Evolutionary conservation across 164 flowering plant genomes (phyloP), one percentile per base, ranked within the genome.

Genomic region (Tetracentron sinense): DNA sequence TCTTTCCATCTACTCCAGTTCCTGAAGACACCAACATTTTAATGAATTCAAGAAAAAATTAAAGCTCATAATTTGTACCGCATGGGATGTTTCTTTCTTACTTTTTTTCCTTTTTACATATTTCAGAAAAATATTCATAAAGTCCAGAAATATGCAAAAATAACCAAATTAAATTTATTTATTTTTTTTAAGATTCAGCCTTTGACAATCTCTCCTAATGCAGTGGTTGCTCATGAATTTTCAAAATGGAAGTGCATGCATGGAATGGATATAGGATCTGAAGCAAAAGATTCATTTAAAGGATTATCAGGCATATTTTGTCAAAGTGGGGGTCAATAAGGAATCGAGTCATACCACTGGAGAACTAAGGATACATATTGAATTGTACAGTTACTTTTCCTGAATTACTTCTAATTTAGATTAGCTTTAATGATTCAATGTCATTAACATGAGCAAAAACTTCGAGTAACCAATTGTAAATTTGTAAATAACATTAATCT

Each of bases 1-100:
- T 63, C 76, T 72, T 85, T 87, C 90, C 84, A 89, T 69, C 65
- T 82, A 33, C 63, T 74, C 96, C 96, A 89, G 67, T 85, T 89
- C 82, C 97, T 93, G 76, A 59, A 76, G 15, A 44, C 49, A 66
- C 17, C 22, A 31, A 25, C 44, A 54, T 31, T 56, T 58, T 4
- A 47, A 22, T 55, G 14, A 27, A 25, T 20, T 61, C 12, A 47
- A 35, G 44, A 35, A 50, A 48, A 8, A 46, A 29, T 27, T 10
- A 19, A 27, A 19, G 3, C 52, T 22, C 31, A 10, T 20, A 20
- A 49, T n/a, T n/a, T 5, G 16, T 19, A 8, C 20, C 21, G 52
- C 25, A 6, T 49, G 10, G 52, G 7, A 49, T 7, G 6, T 49
- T 49, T 49, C 25, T 21, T 49, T 20, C 52, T 10, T 20, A 1